These are phyloP conservation scores for Eimeria brunetti DNA, from an alignment of 169 alveolate species.

Conservation along the genomic window DNA sequence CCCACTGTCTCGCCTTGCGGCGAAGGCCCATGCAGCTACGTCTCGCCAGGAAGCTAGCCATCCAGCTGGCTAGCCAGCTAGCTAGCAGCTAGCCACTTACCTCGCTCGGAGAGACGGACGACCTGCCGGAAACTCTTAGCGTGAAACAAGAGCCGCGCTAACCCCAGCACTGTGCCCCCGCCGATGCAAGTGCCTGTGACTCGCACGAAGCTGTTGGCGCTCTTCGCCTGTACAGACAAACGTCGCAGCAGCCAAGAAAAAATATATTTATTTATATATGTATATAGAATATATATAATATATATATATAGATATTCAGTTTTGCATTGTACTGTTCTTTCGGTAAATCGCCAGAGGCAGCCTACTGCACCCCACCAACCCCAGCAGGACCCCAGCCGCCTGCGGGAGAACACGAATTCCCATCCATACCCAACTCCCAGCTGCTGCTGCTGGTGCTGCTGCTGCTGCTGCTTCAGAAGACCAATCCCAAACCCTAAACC, in stretches of 20 bases:
- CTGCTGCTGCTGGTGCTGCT: too few relatives aligned
- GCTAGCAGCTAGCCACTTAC: slow-evolving; percentile 68
- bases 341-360: too few relatives aligned
- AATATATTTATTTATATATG: not conserved
- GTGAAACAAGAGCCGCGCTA: slow-evolving; percentile 89
- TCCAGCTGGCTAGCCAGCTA: not conserved
- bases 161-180: slow-evolving; percentile 95
- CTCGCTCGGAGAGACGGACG: slow-evolving; percentile 88
- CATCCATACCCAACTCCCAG: too few relatives aligned
- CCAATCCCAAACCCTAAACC: not conserved
- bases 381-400: too few relatives aligned
- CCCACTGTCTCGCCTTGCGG: not conserved
- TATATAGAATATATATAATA: not conserved
- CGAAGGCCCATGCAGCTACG: not conserved
- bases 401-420: too few relatives aligned
- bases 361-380: too few relatives aligned
- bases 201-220: slow-evolving; percentile 86
- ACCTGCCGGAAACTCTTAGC: slow-evolving; percentile 90
- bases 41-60: not conserved
- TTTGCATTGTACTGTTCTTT: too few relatives aligned
- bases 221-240: slow-evolving; percentile 77
- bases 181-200: slow-evolving; percentile 95
- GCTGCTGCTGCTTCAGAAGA: not conserved
- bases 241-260: not conserved
- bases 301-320: not conserved